Evolutionary conservation across 164 flowering plant genomes (phyloP).

Genomic region (Piper longum): DNA sequence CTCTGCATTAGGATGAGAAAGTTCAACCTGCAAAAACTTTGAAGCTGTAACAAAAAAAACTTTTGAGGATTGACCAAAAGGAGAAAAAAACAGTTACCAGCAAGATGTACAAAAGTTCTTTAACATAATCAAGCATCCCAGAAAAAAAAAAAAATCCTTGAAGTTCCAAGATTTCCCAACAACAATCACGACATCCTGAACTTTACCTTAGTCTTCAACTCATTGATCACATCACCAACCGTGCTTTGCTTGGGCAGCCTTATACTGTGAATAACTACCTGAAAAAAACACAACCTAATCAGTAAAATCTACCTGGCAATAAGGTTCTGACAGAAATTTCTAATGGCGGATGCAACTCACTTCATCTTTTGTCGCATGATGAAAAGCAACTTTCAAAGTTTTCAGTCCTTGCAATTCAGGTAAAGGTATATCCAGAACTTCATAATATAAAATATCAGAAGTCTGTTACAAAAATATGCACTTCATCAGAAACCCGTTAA

Average conservation of each 20-base stretch:
- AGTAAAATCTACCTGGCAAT: neutral
- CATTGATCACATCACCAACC: conserved; percentile 79
- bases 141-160: neutral
- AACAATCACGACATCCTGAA: neutral
- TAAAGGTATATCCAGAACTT: conserved; percentile 85
- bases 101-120: neutral
- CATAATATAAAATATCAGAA: conserved; percentile 86
- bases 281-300: conserved; percentile 10
- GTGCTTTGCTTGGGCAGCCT: conserved; percentile 89
- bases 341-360: conserved; percentile 20
- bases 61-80: neutral
- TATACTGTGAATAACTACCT: conserved; percentile 70
- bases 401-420: conserved; percentile 88
- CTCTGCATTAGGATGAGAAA: conserved; percentile 85
- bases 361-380: conserved; percentile 74
- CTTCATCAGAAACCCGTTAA: neutral
- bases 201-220: conserved; percentile 62
- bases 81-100: neutral
- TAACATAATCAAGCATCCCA: neutral
- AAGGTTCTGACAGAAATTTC: neutral
- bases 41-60: neutral
- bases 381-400: conserved; percentile 83
- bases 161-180: neutral
- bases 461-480: conserved; percentile 27
- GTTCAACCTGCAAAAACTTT: conserved; percentile 49